phyloP scores from a whole-genome alignment of 805 yeast species.

The Cyberlindnera galapagoensis region DNA sequence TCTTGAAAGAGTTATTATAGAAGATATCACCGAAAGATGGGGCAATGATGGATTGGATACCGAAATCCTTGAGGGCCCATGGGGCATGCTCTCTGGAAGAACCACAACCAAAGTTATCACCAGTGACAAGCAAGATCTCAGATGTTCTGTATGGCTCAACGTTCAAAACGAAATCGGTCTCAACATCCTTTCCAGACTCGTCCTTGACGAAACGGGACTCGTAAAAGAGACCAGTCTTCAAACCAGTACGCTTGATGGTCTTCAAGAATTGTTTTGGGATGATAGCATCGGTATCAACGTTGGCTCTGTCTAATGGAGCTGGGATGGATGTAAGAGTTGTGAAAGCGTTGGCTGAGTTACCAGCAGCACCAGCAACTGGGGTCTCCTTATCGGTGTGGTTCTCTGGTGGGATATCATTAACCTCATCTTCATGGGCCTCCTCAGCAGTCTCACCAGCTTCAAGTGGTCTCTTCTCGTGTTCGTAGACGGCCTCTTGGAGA shows the following conservation, averaged over 20 bases:
- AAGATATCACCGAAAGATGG: constrained; percentile 98
- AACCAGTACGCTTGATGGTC: constrained; percentile 96
- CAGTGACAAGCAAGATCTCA: constrained; percentile 81
- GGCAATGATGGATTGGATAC: constrained; percentile 91
- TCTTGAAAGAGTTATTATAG: constrained; percentile 95
- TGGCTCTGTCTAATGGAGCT: constrained; percentile 92
- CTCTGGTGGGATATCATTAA: constrained; percentile 58
- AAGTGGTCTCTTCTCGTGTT: constrained; percentile 59
- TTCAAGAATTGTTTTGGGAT: constrained; percentile 98
- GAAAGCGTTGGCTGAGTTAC: constrained; percentile 69
- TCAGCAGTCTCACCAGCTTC: constrained; percentile 45
- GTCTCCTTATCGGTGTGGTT: constrained; percentile 35
- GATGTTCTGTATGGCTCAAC: constrained; percentile 77
- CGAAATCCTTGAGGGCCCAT: constrained; percentile 98
- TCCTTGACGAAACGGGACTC: constrained; percentile 77
- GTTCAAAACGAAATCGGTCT: constrained; percentile 89
- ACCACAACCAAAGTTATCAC: constrained; percentile 98
- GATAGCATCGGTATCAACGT: constrained; percentile 97
- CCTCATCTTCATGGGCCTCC: constrained; percentile 45
- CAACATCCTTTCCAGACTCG: constrained; percentile 61
- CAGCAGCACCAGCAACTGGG: constrained; percentile 26
- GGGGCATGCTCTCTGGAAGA: constrained; percentile 99
- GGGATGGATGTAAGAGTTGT: constrained; percentile 73
- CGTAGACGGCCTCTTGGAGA: constrained; percentile 64
- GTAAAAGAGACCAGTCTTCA: constrained; percentile 81